Base-by-base conservation (phyloP, 2,329 filamentous ascomycete genomes). In the Trichoderma atrobrunneum region DNA sequence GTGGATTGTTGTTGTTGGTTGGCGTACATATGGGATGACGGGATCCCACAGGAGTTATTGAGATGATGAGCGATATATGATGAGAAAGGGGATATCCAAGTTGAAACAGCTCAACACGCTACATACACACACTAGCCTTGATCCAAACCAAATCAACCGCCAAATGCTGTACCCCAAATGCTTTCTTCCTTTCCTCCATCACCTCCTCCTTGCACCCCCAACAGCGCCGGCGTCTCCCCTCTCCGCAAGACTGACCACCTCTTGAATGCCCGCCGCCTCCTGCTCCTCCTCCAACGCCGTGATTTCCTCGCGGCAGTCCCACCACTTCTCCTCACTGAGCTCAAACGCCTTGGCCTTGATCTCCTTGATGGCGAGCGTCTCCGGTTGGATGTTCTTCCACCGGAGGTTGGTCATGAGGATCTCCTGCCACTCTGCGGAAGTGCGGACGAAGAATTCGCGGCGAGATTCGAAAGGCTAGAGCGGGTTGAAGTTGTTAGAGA, bases 251-350 rank as follows among this genome's bases (percentile, higher is more conserved):
- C 91, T 96, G 70, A 98, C 93, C 57, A 98, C 93, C 84, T 98
- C 96, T 18, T 94, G 93, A 81, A 98, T 98, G 11, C 96, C 95
- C 39, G 94, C 93, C 63, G 93, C 95, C 82, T 98, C 95, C 84
- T 98, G 94, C 84, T 98, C 95, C 82, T 98, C 95, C 82, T 99
- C 96, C 78, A 98, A 82, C 7, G 90, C 92, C 69, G 91, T 92
- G 75, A 99, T 93, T 83, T 98, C 95, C 84, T 99, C 96, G 77
- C 96, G 89, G 79, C 92, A 94, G 85, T 98, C 96, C 96, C 96
- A 99, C 96, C 96, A 99, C 81, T 97, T 97, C 83, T 95, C 93
- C 82, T 99, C 96, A 54, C 95, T 95, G 75, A 94, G 87, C 79
- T 94, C 92, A 80, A 98, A 99, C 1, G 94, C 96, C 79, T 90